Base-by-base conservation (phyloP, 805 yeast genomes). In the Yarrowia hollandica region DNA sequence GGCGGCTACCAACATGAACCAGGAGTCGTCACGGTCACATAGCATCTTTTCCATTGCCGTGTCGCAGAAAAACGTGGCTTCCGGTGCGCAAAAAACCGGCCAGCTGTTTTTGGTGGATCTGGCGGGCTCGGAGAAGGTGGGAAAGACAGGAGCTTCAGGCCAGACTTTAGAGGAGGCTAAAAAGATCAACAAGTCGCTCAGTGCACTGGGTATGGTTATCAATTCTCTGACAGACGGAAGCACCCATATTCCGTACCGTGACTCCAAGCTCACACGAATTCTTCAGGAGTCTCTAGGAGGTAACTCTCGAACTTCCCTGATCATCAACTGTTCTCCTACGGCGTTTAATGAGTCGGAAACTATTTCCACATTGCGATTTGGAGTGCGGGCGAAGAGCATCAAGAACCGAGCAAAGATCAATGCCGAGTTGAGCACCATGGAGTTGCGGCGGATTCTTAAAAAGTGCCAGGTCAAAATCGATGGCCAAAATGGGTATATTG, bases 101-200 rank as follows among this genome's bases (percentile, higher is more conserved):
- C 82, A 81, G 61, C 75, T 90, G 61, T 86, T 84, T 65, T 71
- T 90, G 33, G 92, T 89, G 11, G 97, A 90, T 72, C 76, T 90
- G 63, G 96, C 96, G 0, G 96, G 96, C 5, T 84, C 92, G 19
- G 96, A 91, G 70, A 87, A 84, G 69, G 82, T 85, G 34, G 82
- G 83, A 60, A 85, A 83, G 63, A 82, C 94, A 0, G 92, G 94
- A 2, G 92, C 91, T 0, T 71, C 81, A 0, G 94, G 94, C 1
- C 82, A 82, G 64, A 78, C 84, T 1, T 73, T 87, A 7, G 91
- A 89, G 67, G 97, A 90, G 65, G 90, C 96, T 0, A 87, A 87
- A 66, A 88, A 85, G 62, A 86, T 90, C 65, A 91, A 90, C 70
- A 79, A 83, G 39, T 87, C 96, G 0, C 76, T 89, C 34, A 82